A percentile compares a stretch with the other conserved stretches of the same genome.
phyloP scores from a whole-genome alignment of 1,139 yeast genomes.

The Magnusiomyces paraingens region DNA sequence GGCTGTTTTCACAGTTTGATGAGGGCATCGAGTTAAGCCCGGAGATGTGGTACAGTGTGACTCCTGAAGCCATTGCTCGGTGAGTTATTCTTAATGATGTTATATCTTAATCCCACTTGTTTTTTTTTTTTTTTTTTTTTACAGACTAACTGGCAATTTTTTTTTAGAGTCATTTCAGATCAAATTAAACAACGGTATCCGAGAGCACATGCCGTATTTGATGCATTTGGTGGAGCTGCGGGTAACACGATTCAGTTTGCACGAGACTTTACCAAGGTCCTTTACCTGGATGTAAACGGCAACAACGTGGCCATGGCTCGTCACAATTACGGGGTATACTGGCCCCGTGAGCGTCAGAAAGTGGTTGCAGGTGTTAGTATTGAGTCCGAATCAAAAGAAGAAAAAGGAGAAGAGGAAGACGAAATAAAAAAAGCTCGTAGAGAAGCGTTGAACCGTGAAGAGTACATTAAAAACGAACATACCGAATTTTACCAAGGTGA shows the following conservation, averaged over 20 bases:
- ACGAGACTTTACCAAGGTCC: slow-evolving; percentile 39
- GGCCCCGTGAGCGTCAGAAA: not conserved
- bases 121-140: not conserved
- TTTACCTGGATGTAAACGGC: not conserved
- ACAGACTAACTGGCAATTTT: slow-evolving; percentile 16
- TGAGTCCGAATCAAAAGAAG: not conserved
- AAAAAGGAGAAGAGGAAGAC: not conserved
- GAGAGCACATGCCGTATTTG: slow-evolving; percentile 42
- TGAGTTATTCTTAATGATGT: slow-evolving; percentile 9
- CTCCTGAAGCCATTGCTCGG: slow-evolving; percentile 72
- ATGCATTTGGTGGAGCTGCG: slow-evolving; percentile 93
- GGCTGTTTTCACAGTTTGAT: slow-evolving; percentile 54
- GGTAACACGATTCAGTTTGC: slow-evolving; percentile 90
- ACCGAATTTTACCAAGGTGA: slow-evolving; percentile 25
- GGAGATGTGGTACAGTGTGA: slow-evolving; percentile 86
- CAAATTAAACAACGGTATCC: slow-evolving; percentile 49
- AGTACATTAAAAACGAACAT: slow-evolving; percentile 7
- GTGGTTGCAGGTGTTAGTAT: not conserved
- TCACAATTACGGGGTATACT: not conserved
- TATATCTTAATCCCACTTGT: not conserved
- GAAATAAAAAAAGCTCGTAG: not conserved
- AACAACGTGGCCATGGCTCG: slow-evolving; percentile 2
- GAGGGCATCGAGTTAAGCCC: slow-evolving; percentile 67
- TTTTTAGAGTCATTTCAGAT: slow-evolving; percentile 40
- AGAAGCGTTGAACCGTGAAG: not conserved